A percentile compares a stretch with the other conserved stretches of the same genome.
phyloP scores from a whole-genome alignment of 176 grass and related monocot species.

The Dendrocalamus sinicus region DNA sequence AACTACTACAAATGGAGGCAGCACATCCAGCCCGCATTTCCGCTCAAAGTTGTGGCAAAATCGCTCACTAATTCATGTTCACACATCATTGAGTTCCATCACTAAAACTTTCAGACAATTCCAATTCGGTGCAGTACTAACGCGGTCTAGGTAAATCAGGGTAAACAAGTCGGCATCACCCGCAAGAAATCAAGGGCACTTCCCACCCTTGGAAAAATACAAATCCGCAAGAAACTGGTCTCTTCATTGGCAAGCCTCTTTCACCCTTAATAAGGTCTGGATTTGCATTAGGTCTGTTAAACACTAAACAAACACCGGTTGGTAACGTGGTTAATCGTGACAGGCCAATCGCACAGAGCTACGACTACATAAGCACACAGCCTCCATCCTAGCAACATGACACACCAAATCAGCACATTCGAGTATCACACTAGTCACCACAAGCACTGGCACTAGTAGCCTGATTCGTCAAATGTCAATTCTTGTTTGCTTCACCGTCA shows the following conservation, averaged over 20 bases:
- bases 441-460: neutral
- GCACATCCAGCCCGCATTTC: neutral
- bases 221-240: constrained; percentile 25
- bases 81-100: neutral
- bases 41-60: neutral
- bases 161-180: neutral
- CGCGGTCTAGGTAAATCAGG: neutral
- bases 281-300: constrained; percentile 20
- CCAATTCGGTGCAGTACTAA: neutral
- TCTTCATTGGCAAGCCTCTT: constrained; percentile 34
- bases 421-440: neutral
- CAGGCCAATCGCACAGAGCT: neutral
- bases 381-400: neutral
- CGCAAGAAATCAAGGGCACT: neutral
- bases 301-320: constrained; percentile 39
- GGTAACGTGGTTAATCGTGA: constrained; percentile 28
- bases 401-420: neutral
- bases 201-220: neutral
- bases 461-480: neutral
- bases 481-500: neutral
- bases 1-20: neutral
- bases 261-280: neutral
- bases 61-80: neutral
- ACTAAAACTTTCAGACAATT: no score
- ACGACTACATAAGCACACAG: constrained; percentile 31